Evolutionary conservation across 805 yeast genomes (phyloP).

Genomic region (Candida ortonii): DNA sequence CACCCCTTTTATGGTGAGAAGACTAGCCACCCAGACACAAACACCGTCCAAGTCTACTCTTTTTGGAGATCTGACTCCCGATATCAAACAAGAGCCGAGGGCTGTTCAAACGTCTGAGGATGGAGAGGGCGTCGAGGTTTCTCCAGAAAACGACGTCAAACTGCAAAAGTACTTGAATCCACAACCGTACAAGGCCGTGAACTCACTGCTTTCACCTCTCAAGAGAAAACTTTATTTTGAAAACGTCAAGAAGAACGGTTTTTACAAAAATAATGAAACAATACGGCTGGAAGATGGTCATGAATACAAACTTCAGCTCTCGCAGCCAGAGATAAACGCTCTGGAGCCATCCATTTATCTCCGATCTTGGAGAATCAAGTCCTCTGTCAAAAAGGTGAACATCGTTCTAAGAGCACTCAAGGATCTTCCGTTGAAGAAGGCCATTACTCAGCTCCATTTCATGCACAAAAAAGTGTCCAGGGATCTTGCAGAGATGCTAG

Average conservation of each 20-base stretch:
- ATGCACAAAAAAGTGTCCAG: conserved; percentile 73
- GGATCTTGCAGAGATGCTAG: conserved; percentile 73
- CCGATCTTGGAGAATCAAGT: conserved; percentile 76
- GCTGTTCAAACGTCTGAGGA: conserved; percentile 4
- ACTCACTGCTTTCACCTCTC: conserved; percentile 61
- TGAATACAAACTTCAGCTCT: conserved; percentile 47
- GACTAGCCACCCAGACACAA: conserved; percentile 5
- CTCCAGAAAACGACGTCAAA: conserved; percentile 30
- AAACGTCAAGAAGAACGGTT: conserved; percentile 61
- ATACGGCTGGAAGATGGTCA: conserved; percentile 45
- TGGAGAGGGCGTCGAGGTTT: conserved; percentile 11
- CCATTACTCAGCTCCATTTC: conserved; percentile 91
- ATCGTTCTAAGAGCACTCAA: conserved; percentile 73
- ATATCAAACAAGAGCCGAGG: conserved; percentile 9
- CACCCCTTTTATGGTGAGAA: no score
- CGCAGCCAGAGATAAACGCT: conserved; percentile 64
- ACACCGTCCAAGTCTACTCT: conserved; percentile 21
- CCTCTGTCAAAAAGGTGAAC: conserved; percentile 87
- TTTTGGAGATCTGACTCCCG: conserved; percentile 27
- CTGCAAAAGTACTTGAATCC: conserved; percentile 54
- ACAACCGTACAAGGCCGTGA: conserved; percentile 52
- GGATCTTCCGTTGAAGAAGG: conserved; percentile 66
- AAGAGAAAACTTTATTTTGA: conserved; percentile 61
- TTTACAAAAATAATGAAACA: conserved; percentile 61
- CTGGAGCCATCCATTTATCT: conserved; percentile 87